phyloP scores from a whole-genome alignment of 106 monocot genomes.

The Agapanthus africanus region DNA sequence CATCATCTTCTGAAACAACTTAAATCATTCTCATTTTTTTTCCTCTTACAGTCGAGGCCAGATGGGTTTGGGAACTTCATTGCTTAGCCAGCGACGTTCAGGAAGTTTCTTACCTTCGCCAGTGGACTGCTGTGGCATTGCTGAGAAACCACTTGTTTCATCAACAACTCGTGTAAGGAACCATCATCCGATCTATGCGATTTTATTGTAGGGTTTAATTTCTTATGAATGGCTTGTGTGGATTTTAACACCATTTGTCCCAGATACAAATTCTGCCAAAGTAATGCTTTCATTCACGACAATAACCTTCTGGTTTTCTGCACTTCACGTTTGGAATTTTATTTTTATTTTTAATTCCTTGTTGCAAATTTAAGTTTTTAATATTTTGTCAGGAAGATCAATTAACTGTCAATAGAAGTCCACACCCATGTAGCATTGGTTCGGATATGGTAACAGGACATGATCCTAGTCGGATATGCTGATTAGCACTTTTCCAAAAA shows the following conservation, averaged over 20 bases:
- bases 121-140: neutral
- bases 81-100: slow-evolving; percentile 5
- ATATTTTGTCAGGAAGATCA: too few species aligned
- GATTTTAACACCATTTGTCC: neutral
- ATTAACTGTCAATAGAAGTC: too few species aligned
- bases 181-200: neutral
- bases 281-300: neutral
- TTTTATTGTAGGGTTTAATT: neutral
- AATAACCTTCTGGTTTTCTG: neutral
- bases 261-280: slow-evolving; percentile 2
- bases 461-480: too few species aligned
- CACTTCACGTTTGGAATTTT: neutral
- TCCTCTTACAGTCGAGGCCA: slow-evolving; percentile 25
- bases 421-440: too few species aligned
- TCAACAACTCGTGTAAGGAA: slow-evolving; percentile 15
- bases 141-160: neutral
- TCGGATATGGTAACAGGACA: too few species aligned
- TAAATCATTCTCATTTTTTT: neutral
- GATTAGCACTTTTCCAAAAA: too few species aligned
- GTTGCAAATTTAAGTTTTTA: too few species aligned
- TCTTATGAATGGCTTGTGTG: neutral
- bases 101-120: slow-evolving; percentile 42
- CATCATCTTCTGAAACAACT: slow-evolving; percentile 1
- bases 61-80: slow-evolving; percentile 7
- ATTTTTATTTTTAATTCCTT: neutral